These are phyloP conservation scores for Aquilaria agallochum DNA, from an alignment of 441 rosid genomes.

Conservation along the genomic window DNA sequence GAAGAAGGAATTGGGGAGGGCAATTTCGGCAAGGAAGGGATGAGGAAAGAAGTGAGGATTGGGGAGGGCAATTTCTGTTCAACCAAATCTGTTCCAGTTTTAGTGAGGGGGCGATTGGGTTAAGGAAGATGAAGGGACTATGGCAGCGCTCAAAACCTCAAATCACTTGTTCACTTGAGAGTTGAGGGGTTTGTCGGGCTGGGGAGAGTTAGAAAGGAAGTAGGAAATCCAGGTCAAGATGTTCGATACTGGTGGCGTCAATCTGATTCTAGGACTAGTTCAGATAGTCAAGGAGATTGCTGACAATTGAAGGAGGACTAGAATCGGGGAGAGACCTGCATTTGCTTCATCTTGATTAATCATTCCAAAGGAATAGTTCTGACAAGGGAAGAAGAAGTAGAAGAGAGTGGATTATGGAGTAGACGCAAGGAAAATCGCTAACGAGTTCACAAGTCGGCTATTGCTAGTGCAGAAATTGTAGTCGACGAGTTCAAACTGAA, in stretches of 20 bases:
- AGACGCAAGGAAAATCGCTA: conserved; percentile 23
- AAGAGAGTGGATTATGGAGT: conserved; percentile 20
- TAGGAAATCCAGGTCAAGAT: no score
- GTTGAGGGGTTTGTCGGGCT: no score
- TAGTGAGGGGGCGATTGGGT: no score
- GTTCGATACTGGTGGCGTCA: conserved; percentile 65
- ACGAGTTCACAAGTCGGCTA: conserved; percentile 23
- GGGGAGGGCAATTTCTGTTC: no score
- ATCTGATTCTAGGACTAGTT: conserved; percentile 96
- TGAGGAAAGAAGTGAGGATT: no score
- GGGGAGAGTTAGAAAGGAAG: no score
- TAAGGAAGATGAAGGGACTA: no score
- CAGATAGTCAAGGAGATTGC: conserved; percentile 74
- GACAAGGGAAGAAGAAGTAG: not conserved
- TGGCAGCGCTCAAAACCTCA: no score
- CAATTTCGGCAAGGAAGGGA: no score
- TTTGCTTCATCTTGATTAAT: not conserved
- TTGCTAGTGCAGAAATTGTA: conserved; percentile 29
- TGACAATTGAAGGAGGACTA: conserved; percentile 43
- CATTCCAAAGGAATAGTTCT: not conserved
- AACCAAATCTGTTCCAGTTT: no score
- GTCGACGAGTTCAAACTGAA: conserved; percentile 13
- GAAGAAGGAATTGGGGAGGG: no score
- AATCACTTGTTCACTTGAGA: no score
- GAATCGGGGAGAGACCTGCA: conserved; percentile 16